phyloP scores from a whole-genome alignment of 345 rosid genomes.

The thale cress (Arabidopsis thaliana) region DNA sequence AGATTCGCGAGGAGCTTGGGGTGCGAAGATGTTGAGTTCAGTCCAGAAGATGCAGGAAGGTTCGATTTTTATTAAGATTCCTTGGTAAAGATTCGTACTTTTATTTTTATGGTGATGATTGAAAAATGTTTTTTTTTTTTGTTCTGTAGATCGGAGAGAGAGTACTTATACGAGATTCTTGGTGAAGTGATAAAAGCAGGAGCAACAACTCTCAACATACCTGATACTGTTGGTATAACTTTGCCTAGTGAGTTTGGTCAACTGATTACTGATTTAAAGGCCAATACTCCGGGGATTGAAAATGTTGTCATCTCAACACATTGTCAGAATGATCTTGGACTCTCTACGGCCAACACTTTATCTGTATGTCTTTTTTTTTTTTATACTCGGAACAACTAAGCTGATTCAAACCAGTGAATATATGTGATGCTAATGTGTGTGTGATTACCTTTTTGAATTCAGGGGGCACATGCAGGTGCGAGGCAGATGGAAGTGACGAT shows the following conservation, averaged over 20 bases:
- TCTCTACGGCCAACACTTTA: conserved; percentile 94
- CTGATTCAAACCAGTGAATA: not conserved
- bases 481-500: conserved; percentile 96
- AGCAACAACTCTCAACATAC: conserved; percentile 91
- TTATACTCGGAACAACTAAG: not conserved
- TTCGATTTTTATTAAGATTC: conserved; percentile 56
- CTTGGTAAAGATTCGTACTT: conserved; percentile 23
- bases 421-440: conserved; percentile 37
- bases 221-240: conserved; percentile 94
- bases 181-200: conserved; percentile 96
- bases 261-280: conserved; percentile 85
- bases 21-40: conserved; percentile 88
- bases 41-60: conserved; percentile 99
- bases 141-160: conserved; percentile 73
- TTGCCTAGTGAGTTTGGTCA: conserved; percentile 81
- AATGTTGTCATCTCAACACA: conserved; percentile 91
- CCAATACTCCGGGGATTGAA: conserved; percentile 87
- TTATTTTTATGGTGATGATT: conserved; percentile 1
- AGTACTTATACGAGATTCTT: conserved; percentile 76
- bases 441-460: conserved; percentile 37
- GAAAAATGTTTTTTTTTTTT: not conserved
- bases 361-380: conserved; percentile 53
- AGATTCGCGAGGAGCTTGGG: conserved; percentile 80
- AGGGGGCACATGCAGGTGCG: conserved; percentile 94
- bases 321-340: conserved; percentile 99